Evolutionary conservation across 306 rosid genomes (phyloP), one percentile per base, ranked within the genome.

Genomic region (Ormosia semicastrata): DNA sequence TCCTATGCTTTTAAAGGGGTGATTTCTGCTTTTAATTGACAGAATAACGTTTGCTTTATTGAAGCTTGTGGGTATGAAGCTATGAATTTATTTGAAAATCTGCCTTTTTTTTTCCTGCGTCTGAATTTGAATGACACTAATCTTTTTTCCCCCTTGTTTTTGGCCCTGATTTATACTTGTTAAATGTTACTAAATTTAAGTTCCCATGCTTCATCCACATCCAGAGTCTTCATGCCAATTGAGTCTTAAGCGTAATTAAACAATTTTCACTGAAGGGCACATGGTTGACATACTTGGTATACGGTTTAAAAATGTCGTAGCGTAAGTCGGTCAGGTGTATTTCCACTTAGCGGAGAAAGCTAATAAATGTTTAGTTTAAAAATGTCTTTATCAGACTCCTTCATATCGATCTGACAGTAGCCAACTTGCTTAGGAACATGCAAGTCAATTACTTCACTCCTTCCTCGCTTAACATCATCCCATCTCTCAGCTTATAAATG

Each of bases 401-500:
- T 81, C 76, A 64, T 78, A 63, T 77, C 78, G n/a, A 82, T 75
- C 67, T 87, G 91, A 85, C 93, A 89, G 67, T 71, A 83, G 76
- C 93, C 94, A 81, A 81, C 85, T 64, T 83, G 76, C 75, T 86
- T 92, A 29, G 83, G 66, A 69, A 87, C 90, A 70, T 83, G 86
- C 75, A 72, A 50, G 34, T 59, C 66, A 71, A 77, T 76, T 94
- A 90, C 87, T 71, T 83, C 82, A 66, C 79, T 79, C 86, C 94
- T 90, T 74, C 90, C 70, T 71, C 86, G 88, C 76, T 89, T 88
- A 57, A 90, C 97, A 17, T 75, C 91, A 50, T 85, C 85, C 94
- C 94, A 90, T 81, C 87, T 82, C 82, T 76, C 89, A 63, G 83
- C 88, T 86, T 90, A 58, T 84, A 92, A 66, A 87, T 83, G 82